phyloP scores from a whole-genome alignment of 192 early-diverging fungal species.

The Kickxella alabastrina region DNA sequence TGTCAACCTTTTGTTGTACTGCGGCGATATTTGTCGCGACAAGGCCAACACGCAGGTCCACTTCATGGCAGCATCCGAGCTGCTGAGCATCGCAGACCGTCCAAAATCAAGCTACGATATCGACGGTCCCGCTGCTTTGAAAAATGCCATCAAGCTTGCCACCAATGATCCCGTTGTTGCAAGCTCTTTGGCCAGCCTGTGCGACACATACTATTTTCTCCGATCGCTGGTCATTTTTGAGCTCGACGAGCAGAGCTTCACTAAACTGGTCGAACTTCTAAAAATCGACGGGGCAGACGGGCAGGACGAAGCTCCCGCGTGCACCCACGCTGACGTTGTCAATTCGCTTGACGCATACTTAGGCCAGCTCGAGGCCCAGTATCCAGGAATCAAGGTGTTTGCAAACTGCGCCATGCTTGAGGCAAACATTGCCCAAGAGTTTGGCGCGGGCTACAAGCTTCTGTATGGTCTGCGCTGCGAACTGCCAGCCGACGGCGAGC shows the following conservation, averaged over 20 bases:
- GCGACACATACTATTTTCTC: conserved; percentile 44
- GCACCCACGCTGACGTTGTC: conserved; percentile 26
- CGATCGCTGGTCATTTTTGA: conserved; percentile 26
- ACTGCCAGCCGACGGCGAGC: conserved; percentile 32
- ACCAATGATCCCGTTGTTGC: conserved; percentile 11
- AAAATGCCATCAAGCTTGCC: conserved; percentile 23
- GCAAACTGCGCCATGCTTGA: conserved; percentile 39
- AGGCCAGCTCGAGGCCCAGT: conserved; percentile 22
- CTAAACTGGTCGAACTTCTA: conserved; percentile 23
- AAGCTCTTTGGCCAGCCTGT: conserved; percentile 22
- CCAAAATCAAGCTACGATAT: conserved; percentile 23
- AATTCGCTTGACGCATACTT: conserved; percentile 27
- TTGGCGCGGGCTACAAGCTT: conserved; percentile 24
- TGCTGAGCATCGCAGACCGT: conserved; percentile 13
- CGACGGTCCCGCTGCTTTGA: conserved; percentile 23
- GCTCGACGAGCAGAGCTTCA: conserved; percentile 21
- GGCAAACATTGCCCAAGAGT: conserved; percentile 40
- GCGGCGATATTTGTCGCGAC: conserved; percentile 25
- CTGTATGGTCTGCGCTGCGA: conserved; percentile 32
- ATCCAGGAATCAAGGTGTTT: conserved; percentile 41
- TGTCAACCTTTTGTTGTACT: conserved; percentile 23
- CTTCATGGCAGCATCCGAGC: conserved; percentile 11
- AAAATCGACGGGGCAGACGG: conserved; percentile 7
- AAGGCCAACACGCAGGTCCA: conserved; percentile 8
- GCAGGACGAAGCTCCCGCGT: not conserved